phyloP scores from a whole-genome alignment of 495 filamentous ascomycete genomes.

The Pseudomonodictys pantanalensis region DNA sequence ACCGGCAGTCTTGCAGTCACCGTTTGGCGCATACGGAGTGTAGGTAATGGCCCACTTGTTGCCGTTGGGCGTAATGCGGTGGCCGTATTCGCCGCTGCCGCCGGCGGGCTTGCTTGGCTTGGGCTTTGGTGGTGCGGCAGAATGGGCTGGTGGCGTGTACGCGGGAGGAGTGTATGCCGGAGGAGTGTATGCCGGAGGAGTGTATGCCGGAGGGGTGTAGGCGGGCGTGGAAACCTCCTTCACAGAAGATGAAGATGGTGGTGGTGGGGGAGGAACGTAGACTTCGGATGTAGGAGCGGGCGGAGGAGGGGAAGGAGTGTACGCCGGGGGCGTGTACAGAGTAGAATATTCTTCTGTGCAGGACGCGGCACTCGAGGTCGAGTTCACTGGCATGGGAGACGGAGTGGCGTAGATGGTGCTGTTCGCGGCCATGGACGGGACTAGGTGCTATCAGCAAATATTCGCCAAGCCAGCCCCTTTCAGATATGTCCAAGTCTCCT shows the following conservation, averaged over 20 bases:
- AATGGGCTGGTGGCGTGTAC: background rate
- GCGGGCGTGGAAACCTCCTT: constrained; percentile 24
- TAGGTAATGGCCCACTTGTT: constrained; percentile 87
- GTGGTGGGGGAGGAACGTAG: background rate
- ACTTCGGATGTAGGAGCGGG: background rate
- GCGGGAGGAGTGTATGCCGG: too few relatives aligned
- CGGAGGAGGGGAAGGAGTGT: background rate
- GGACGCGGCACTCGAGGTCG: background rate
- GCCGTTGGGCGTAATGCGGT: constrained; percentile 47
- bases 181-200: constrained; percentile 18
- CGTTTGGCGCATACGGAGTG: constrained; percentile 66
- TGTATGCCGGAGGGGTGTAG: constrained; percentile 4
- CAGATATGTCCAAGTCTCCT: background rate
- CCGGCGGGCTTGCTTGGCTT: constrained; percentile 24
- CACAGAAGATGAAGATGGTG: background rate
- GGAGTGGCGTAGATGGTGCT: constrained; percentile 59
- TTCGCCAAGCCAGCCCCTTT: background rate
- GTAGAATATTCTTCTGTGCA: too few relatives aligned
- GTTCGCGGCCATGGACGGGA: constrained; percentile 64
- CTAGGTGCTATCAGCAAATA: constrained; percentile 59
- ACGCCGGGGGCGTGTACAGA: too few relatives aligned
- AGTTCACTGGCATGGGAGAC: background rate
- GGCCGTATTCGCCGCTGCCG: constrained; percentile 20
- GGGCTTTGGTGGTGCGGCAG: constrained; percentile 23
- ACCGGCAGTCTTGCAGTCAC: constrained; percentile 64